A percentile compares a stretch with the other conserved stretches of the same genome.
phyloP scores from a whole-genome alignment of 345 rosid species.

The Aethionema arabicum region DNA sequence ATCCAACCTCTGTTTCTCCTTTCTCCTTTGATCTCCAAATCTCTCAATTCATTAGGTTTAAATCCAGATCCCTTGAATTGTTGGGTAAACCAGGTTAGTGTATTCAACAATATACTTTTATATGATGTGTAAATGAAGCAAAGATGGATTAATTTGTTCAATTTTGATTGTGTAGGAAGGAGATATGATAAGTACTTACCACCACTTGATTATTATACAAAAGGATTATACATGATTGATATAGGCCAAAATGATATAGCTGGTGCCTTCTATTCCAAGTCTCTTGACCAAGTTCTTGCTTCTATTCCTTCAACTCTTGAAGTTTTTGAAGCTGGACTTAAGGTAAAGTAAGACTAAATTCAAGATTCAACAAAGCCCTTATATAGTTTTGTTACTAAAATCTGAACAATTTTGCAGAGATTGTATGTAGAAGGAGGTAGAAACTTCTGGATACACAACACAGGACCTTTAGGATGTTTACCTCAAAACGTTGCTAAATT shows the following conservation, averaged over 20 bases:
- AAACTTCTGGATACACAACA: slow-evolving; percentile 91
- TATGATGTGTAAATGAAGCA: slow-evolving; percentile 25
- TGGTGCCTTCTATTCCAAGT: slow-evolving; percentile 89
- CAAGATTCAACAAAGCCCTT: too few relatives aligned
- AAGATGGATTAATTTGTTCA: not conserved
- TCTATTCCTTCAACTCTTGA: slow-evolving; percentile 61
- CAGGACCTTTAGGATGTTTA: slow-evolving; percentile 95
- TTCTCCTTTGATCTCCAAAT: slow-evolving; percentile 79
- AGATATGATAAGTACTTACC: slow-evolving; percentile 61
- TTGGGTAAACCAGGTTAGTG: slow-evolving; percentile 45
- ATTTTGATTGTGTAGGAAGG: slow-evolving; percentile 45
- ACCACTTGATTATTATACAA: slow-evolving; percentile 54
- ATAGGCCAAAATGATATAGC: slow-evolving; percentile 98
- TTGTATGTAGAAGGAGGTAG: slow-evolving; percentile 83
- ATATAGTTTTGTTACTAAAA: not conserved
- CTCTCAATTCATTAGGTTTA: slow-evolving; percentile 78
- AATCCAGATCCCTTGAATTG: slow-evolving; percentile 60
- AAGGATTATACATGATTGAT: slow-evolving; percentile 84
- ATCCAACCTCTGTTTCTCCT: slow-evolving; percentile 69
- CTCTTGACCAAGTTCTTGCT: slow-evolving; percentile 78
- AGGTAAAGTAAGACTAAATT: slow-evolving; percentile 39
- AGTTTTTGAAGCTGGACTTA: slow-evolving; percentile 71
- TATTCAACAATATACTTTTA: not conserved
- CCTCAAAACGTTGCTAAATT: slow-evolving; percentile 85
- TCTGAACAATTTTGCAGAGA: slow-evolving; percentile 39